Conservation (phyloP, 331 rosid genomes). For the Quercus phellos region DNA sequence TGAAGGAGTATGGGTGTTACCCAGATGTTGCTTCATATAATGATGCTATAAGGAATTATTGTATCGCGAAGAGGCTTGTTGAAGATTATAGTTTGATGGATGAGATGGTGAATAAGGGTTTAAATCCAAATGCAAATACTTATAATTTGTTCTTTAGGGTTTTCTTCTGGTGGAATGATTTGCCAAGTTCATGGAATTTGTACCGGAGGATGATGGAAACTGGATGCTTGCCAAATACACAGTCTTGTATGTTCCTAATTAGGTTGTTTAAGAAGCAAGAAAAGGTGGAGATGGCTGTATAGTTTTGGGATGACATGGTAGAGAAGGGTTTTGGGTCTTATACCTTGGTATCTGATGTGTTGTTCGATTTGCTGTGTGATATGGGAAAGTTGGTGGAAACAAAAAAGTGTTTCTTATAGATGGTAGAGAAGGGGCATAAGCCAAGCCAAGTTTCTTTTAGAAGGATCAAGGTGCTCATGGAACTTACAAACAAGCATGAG, state of each 20-base stretch:
- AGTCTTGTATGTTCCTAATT: slow-evolving; percentile 78
- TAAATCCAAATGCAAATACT: slow-evolving; percentile 73
- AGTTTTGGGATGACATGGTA: slow-evolving; percentile 83
- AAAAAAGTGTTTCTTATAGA: slow-evolving; percentile 78
- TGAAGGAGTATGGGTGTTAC: slow-evolving; percentile 80
- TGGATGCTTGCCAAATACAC: slow-evolving; percentile 72
- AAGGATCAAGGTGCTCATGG: slow-evolving; percentile 84
- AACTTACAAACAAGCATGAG: slow-evolving; percentile 62
- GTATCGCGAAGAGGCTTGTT: slow-evolving; percentile 83
- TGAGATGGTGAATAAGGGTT: slow-evolving; percentile 60
- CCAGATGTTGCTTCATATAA: slow-evolving; percentile 81
- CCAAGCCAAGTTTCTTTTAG: slow-evolving; percentile 72
- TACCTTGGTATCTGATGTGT: slow-evolving; percentile 73
- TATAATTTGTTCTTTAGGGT: slow-evolving; percentile 79
- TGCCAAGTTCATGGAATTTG: slow-evolving; percentile 62
- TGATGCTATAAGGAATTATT: slow-evolving; percentile 74
- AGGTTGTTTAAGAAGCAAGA: slow-evolving; percentile 68
- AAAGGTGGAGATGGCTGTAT: slow-evolving; percentile 76
- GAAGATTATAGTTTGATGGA: slow-evolving; percentile 66
- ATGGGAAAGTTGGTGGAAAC: slow-evolving; percentile 72
- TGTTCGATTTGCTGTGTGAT: slow-evolving; percentile 85
- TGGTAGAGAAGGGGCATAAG: slow-evolving; percentile 82
- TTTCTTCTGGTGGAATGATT: slow-evolving; percentile 73
- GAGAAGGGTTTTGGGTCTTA: slow-evolving; percentile 81
- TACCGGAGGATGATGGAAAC: slow-evolving; percentile 61